phyloP scores from a whole-genome alignment of 1,284 basidiomycete species.

The Ceratobasidium sp. region DNA sequence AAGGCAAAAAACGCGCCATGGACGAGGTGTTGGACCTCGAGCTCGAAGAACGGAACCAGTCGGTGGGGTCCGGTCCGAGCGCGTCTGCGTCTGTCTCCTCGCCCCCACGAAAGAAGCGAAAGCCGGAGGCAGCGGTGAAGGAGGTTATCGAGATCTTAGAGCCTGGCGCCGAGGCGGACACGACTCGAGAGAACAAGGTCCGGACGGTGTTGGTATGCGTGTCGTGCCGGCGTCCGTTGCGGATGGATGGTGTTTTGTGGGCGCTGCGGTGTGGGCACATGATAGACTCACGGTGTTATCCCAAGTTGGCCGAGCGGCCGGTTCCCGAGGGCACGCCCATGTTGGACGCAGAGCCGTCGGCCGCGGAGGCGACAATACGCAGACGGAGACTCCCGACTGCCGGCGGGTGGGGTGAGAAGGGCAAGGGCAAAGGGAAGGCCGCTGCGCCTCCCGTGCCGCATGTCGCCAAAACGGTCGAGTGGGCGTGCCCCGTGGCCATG shows the following conservation, averaged over 20 bases:
- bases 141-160: slow-evolving; percentile 19
- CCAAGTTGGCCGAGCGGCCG: neutral
- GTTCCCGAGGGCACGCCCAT: neutral
- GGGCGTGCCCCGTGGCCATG: neutral
- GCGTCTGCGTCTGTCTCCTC: neutral
- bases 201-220: slow-evolving; percentile 16
- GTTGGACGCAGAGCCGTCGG: neutral
- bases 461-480: slow-evolving; percentile 12
- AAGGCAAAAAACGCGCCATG: slow-evolving; percentile 16
- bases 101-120: neutral
- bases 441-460: neutral
- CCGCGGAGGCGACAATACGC: neutral
- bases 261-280: slow-evolving; percentile 30
- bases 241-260: slow-evolving; percentile 25
- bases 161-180: slow-evolving; percentile 5
- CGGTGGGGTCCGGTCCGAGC: neutral
- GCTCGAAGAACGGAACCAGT: neutral
- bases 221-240: slow-evolving; percentile 25
- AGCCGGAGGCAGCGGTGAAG: neutral
- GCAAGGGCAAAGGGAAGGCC: neutral
- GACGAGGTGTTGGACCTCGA: slow-evolving; percentile 12
- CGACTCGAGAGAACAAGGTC: neutral
- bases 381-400: neutral
- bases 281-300: slow-evolving; percentile 40
- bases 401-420: neutral